A percentile compares a stretch with the other conserved stretches of the same genome.
These are phyloP conservation scores for Podaxis pistillaris DNA, from an alignment of 768 basidiomycete species.

Conservation along the genomic window DNA sequence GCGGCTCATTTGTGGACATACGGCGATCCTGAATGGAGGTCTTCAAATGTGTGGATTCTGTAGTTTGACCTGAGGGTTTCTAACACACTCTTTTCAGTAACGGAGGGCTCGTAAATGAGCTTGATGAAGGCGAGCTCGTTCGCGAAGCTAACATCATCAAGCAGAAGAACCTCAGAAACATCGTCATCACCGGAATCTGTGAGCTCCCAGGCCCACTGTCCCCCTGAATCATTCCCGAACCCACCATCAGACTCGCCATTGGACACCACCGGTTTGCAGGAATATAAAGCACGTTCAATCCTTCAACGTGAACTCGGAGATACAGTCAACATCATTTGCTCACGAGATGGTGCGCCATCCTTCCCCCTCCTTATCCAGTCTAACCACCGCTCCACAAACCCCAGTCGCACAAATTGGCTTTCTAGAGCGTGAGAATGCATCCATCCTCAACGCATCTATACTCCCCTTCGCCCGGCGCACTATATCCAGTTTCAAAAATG, in stretches of 20 bases:
- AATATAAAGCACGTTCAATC: slow-evolving; percentile 31
- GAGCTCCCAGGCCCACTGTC: neutral
- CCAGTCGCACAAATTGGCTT: slow-evolving; percentile 57
- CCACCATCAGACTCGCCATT: slow-evolving; percentile 27
- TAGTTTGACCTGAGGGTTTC: neutral
- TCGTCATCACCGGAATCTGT: slow-evolving; percentile 33
- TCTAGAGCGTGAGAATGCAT: slow-evolving; percentile 64
- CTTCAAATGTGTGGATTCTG: slow-evolving; percentile 42
- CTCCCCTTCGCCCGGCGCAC: slow-evolving; percentile 56
- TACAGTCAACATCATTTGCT: slow-evolving; percentile 47
- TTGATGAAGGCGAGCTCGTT: slow-evolving; percentile 44
- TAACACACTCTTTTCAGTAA: slow-evolving; percentile 20
- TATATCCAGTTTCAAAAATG: slow-evolving; percentile 50
- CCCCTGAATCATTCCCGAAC: neutral
- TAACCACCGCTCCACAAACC: neutral
- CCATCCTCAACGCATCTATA: slow-evolving; percentile 67
- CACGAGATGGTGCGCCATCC: slow-evolving; percentile 45
- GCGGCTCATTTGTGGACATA: slow-evolving; percentile 29
- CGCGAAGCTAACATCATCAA: slow-evolving; percentile 37
- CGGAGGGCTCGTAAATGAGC: slow-evolving; percentile 29
- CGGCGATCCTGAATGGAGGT: slow-evolving; percentile 34
- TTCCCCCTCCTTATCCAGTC: neutral
- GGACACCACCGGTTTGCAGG: slow-evolving; percentile 30
- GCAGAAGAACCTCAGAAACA: slow-evolving; percentile 27
- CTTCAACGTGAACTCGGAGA: slow-evolving; percentile 32